phyloP scores from a whole-genome alignment of 129 eudicot genomes.

The Helichrysum umbraculigerum region DNA sequence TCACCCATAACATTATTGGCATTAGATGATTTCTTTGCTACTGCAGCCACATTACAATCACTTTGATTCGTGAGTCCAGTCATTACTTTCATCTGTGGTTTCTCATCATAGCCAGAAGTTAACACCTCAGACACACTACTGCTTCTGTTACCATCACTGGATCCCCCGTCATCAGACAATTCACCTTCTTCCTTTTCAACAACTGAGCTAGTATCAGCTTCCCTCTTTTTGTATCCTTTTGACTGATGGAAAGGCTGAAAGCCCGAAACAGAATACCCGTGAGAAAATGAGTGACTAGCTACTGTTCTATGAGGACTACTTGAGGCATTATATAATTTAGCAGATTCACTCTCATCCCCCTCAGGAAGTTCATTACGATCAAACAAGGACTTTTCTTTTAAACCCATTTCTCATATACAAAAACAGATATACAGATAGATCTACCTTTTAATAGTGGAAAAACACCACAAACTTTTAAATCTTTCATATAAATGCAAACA shows the following conservation, averaged over 20 bases:
- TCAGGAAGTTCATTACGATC: conserved; percentile 79
- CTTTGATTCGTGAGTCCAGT: conserved; percentile 25
- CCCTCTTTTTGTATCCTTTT: conserved; percentile 26
- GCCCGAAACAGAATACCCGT: conserved; percentile 69
- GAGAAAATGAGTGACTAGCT: conserved; percentile 58
- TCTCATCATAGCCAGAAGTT: conserved; percentile 31
- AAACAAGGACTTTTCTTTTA: conserved; percentile 60
- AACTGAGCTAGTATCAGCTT: conserved; percentile 4
- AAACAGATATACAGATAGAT: not conserved
- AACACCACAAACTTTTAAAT: not conserved
- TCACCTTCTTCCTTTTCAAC: conserved; percentile 76
- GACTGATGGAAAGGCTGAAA: conserved; percentile 59
- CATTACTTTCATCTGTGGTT: conserved; percentile 35
- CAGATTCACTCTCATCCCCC: conserved; percentile 51
- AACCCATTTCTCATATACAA: conserved; percentile 15
- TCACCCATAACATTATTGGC: conserved; percentile 22
- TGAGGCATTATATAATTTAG: conserved; percentile 46
- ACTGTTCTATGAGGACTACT: conserved; percentile 43
- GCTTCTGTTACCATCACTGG: conserved; percentile 30
- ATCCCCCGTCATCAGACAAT: conserved; percentile 73
- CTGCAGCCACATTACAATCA: conserved; percentile 12
- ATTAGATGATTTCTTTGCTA: conserved; percentile 12
- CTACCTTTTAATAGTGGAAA: not conserved
- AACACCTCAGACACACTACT: conserved; percentile 30
- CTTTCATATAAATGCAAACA: not conserved